A percentile compares a stretch with the other conserved stretches of the same genome.
Evolutionary conservation across 352 stramenopile genomes (phyloP).

Genomic region (Hyaloperonospora brassicae): DNA sequence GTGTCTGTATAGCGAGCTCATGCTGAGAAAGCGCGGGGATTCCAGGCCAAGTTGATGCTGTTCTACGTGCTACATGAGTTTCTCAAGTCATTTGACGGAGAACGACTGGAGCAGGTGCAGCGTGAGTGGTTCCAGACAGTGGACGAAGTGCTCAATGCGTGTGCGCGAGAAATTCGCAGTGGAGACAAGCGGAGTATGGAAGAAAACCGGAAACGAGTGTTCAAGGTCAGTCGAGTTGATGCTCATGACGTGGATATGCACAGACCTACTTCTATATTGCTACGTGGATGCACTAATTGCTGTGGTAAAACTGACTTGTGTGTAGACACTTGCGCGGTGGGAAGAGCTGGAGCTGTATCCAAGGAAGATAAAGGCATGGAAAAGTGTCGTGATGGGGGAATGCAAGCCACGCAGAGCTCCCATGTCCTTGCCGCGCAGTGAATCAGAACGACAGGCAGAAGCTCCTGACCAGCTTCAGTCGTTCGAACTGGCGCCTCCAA

Average conservation of each 20-base stretch:
- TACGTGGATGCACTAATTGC: neutral
- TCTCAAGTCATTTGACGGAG: constrained; percentile 67
- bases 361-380: constrained; percentile 74
- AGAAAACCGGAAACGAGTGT: constrained; percentile 64
- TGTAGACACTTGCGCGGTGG: constrained; percentile 69
- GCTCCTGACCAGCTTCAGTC: constrained; percentile 64
- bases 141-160: constrained; percentile 67
- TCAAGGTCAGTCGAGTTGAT: constrained; percentile 39
- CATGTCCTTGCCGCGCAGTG: constrained; percentile 44
- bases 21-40: constrained; percentile 47
- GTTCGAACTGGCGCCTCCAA: constrained; percentile 52
- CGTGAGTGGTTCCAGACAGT: constrained; percentile 77
- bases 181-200: constrained; percentile 55
- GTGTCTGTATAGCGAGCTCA: constrained; percentile 35
- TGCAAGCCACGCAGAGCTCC: constrained; percentile 50
- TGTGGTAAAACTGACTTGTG: neutral
- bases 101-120: constrained; percentile 47
- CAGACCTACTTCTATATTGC: neutral
- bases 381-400: constrained; percentile 61
- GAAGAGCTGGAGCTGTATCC: constrained; percentile 76
- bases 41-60: constrained; percentile 79
- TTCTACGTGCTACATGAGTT: constrained; percentile 86
- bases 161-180: constrained; percentile 56
- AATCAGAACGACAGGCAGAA: constrained; percentile 58
- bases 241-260: neutral